Evolutionary conservation across 495 filamentous ascomycete species (phyloP).

Genomic region (Opeltia flavorubescens): DNA sequence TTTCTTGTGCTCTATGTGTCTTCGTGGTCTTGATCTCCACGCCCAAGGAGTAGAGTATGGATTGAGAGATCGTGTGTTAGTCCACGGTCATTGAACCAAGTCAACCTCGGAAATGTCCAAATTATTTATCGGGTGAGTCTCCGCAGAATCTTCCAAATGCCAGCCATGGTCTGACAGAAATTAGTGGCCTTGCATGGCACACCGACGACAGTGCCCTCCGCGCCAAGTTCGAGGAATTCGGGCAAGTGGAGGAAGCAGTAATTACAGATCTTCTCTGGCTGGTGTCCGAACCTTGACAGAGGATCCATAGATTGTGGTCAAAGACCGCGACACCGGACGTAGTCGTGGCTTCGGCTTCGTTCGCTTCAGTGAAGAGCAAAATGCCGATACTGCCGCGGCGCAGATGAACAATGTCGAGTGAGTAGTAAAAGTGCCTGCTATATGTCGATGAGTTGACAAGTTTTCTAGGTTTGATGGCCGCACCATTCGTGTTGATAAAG

Average conservation of each 20-base stretch:
- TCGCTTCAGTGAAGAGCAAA: slow-evolving; percentile 64
- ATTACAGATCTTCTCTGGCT: slow-evolving; percentile 17
- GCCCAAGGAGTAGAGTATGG: slow-evolving; percentile 23
- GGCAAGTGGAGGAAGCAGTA: slow-evolving; percentile 84
- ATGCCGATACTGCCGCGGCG: slow-evolving; percentile 67
- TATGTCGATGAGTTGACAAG: slow-evolving; percentile 3
- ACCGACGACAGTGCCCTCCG: slow-evolving; percentile 75
- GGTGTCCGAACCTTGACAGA: slow-evolving; percentile 12
- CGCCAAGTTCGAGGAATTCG: slow-evolving; percentile 80
- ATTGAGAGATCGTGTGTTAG: slow-evolving; percentile 21
- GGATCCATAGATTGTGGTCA: slow-evolving; percentile 69
- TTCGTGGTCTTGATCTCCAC: slow-evolving; percentile 18
- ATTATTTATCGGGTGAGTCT: slow-evolving; percentile 74
- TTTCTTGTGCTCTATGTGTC: slow-evolving; percentile 15
- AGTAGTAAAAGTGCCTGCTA: slow-evolving; percentile 17
- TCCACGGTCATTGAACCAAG: slow-evolving; percentile 15
- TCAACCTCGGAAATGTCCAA: slow-evolving; percentile 54
- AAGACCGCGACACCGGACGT: slow-evolving; percentile 89
- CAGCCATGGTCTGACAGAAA: slow-evolving; percentile 6
- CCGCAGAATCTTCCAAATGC: neutral
- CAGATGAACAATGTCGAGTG: slow-evolving; percentile 93
- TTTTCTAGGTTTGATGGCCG: slow-evolving; percentile 79
- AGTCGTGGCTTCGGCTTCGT: slow-evolving; percentile 98
- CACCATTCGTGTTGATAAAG: slow-evolving; percentile 89
- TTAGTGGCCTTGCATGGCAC: slow-evolving; percentile 93